Base-by-base conservation (phyloP, 345 rosid genomes). In the Excoecaria cochinchinensis region DNA sequence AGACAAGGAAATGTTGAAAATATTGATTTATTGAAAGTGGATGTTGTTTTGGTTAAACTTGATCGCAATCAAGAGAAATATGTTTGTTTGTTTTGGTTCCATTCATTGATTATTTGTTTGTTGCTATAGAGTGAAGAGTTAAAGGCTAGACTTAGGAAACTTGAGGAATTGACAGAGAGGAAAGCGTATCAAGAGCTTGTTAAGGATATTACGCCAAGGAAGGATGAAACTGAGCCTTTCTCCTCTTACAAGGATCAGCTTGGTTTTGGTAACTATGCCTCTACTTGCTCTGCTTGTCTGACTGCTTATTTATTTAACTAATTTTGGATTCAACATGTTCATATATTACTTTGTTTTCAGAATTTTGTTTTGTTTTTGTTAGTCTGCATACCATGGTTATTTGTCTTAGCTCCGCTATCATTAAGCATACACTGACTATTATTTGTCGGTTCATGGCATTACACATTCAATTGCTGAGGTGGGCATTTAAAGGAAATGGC, bases 211-310 rank as follows among this genome's bases (percentile, higher is more conserved):
- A 82, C 89, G 21, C 97, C 92, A 2, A 83, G 42, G 81, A 87
- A 77, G 67, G 85, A 86, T 44, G 71, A 79, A 0, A 64, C 74
- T 69, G 95, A 95, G 82, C 99, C 99, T 68, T 92, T 95, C 86
- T 95, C 99, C 6, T 88, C 97, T 66, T 95, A 95, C 82, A 95
- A 92, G 82, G 98, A 95, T 82, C 99, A 95, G 79, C 89, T 95
- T 68, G 99, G 99, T 63, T 95, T 95, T 69, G 99, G 99, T 94
- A 78, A 76, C 67, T 50, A 42, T 40, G 17, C 16, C 64, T 74
- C 36, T 19, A 25, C 50, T 72, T 9, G 15, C 53, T 6, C 14
- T 57, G 22, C 8, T n/a, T 40, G 24, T 4, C 46, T 44, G 15
- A n/a, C 10, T 44, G 48, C 48, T 44, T 6, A 19, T 22, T 68